Conservation (phyloP, 179 eudicot genomes). For the Gypsophila paniculata region DNA sequence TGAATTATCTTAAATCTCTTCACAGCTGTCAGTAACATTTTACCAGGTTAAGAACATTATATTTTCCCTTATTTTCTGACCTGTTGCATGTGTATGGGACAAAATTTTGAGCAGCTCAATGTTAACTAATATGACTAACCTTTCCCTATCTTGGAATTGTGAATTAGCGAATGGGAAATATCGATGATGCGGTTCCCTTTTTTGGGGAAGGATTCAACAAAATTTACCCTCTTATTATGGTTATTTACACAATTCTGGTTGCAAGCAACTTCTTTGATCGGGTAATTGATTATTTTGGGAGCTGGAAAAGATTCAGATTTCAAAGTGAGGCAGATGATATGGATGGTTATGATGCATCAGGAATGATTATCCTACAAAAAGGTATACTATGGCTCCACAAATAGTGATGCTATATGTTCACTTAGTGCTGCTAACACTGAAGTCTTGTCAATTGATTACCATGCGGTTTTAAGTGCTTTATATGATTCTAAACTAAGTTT, state of each 20-base stretch:
- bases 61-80: not conserved
- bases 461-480: not conserved
- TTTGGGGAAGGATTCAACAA: conserved; percentile 84
- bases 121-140: conserved; percentile 6
- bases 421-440: not conserved
- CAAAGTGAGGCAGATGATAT: conserved; percentile 69
- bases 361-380: conserved; percentile 81
- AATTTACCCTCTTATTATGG: conserved; percentile 94
- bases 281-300: conserved; percentile 68
- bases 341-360: conserved; percentile 94
- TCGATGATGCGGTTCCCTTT: conserved; percentile 93
- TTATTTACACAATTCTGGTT: conserved; percentile 75
- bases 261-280: conserved; percentile 88
- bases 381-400: conserved; percentile 37
- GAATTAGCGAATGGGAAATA: conserved; percentile 89
- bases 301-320: conserved; percentile 73
- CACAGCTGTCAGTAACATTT: not conserved
- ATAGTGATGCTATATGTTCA: too few species aligned
- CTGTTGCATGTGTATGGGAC: not conserved
- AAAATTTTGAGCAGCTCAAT: not conserved
- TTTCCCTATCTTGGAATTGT: conserved; percentile 13
- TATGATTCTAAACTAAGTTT: conserved; percentile 23
- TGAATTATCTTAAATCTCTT: not conserved
- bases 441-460: not conserved
- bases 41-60: not conserved